phyloP scores from a whole-genome alignment of 2,329 filamentous ascomycete species.

The Rhinocladiella similis region DNA sequence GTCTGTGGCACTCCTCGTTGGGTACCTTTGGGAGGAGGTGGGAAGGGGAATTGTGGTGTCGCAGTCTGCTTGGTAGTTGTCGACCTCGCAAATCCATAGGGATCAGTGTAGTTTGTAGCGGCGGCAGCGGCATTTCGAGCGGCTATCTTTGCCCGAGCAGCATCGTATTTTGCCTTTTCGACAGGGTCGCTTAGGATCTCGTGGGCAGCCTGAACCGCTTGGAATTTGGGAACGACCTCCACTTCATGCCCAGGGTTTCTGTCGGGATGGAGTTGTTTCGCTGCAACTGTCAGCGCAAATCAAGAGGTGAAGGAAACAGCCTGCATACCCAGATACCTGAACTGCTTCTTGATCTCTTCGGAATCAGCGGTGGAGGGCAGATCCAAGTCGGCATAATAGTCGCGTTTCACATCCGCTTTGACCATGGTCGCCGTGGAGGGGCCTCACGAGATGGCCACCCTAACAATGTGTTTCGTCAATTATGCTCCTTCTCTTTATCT shows the following conservation, averaged over 20 bases:
- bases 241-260: constrained; percentile 80
- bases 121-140: constrained; percentile 17
- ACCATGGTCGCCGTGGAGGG: constrained; percentile 55
- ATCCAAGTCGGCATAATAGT: constrained; percentile 85
- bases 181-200: constrained; percentile 68
- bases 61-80: constrained; percentile 11
- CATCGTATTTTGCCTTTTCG: constrained; percentile 62
- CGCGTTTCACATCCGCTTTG: constrained; percentile 66
- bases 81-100: constrained; percentile 21
- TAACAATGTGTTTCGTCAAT: constrained; percentile 15
- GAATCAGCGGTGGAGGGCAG: constrained; percentile 66
- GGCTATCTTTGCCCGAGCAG: constrained; percentile 46
- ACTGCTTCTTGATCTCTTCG: constrained; percentile 81
- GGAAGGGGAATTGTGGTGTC: constrained; percentile 19
- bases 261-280: constrained; percentile 84
- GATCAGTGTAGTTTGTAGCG: constrained; percentile 14
- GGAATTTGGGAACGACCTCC: constrained; percentile 79
- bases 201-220: constrained; percentile 81
- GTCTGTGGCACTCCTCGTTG: constrained; percentile 9
- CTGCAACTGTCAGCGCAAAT: constrained; percentile 44
- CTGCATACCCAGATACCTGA: constrained; percentile 72
- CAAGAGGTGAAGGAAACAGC: constrained; percentile 25
- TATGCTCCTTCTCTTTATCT: constrained; percentile 19
- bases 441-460: background rate
- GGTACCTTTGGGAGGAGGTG: constrained; percentile 23